Conservation (phyloP, 2,329 filamentous ascomycete species). For the Cryoendolithus antarcticus region DNA sequence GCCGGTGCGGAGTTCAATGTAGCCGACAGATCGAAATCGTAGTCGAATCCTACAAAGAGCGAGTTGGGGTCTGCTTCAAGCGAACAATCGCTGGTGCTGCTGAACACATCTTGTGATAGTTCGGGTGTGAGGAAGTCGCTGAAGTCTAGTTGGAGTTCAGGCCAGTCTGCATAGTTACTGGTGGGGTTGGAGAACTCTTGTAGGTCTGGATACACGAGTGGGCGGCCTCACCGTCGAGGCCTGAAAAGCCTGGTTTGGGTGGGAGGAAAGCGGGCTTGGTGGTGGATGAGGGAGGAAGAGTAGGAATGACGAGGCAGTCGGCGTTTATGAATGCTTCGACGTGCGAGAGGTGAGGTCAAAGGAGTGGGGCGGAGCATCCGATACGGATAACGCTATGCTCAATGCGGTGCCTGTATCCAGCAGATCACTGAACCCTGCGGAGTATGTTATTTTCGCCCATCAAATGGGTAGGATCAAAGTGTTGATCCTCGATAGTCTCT, state of each 20-base stretch:
- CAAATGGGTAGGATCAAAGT: too few species aligned
- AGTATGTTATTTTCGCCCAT: too few species aligned
- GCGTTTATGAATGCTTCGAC: slow-evolving; percentile 2
- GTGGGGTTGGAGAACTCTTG: not conserved
- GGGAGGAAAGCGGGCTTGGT: not conserved
- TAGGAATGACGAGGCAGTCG: not conserved
- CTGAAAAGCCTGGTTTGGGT: slow-evolving; percentile 2
- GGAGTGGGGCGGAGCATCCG: too few species aligned
- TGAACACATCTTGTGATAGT: slow-evolving; percentile 2
- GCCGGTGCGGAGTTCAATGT: not conserved
- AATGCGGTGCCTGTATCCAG: too few species aligned
- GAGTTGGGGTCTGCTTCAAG: not conserved
- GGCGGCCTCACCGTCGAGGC: slow-evolving; percentile 6
- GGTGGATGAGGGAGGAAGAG: slow-evolving; percentile 5
- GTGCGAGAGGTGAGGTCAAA: too few species aligned
- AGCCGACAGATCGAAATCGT: slow-evolving; percentile 4
- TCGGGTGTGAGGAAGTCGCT: slow-evolving; percentile 6
- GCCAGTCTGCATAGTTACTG: slow-evolving; percentile 4
- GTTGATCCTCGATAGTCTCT: too few species aligned
- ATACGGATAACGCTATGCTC: too few species aligned
- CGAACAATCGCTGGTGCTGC: not conserved
- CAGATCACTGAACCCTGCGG: too few species aligned
- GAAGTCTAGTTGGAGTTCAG: slow-evolving; percentile 5
- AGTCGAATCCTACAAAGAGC: not conserved
- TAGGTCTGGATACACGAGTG: slow-evolving; percentile 3